phyloP scores from a whole-genome alignment of 2,329 filamentous ascomycete species.

The Fusarium subglutinans region DNA sequence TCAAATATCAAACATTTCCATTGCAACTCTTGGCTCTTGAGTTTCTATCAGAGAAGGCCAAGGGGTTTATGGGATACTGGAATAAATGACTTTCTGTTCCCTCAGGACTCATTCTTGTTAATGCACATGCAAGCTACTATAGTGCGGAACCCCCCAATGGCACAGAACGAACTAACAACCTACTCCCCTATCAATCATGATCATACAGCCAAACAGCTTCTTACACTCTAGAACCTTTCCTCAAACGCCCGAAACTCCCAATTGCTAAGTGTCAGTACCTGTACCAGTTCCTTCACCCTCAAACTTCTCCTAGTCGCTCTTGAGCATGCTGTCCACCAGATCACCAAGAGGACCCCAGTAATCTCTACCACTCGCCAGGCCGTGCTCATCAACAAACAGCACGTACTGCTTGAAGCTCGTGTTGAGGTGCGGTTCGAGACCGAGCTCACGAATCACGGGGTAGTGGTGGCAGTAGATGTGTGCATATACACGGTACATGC shows the following conservation, averaged over 20 bases:
- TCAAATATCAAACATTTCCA: not conserved
- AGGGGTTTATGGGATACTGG: not conserved
- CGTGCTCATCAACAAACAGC: conserved; percentile 97
- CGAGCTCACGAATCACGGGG: conserved; percentile 92
- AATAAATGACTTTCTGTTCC: not conserved
- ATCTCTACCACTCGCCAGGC: conserved; percentile 89
- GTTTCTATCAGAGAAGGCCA: not conserved
- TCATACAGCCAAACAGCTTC: conserved; percentile 34
- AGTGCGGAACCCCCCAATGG: not conserved
- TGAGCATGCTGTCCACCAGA: conserved; percentile 96
- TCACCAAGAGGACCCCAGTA: conserved; percentile 97
- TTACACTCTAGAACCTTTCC: conserved; percentile 8
- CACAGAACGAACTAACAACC: not conserved
- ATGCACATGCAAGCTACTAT: not conserved
- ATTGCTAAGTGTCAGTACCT: conserved; percentile 11
- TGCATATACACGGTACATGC: conserved; percentile 97
- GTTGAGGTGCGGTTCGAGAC: conserved; percentile 95
- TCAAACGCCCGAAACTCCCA: conserved; percentile 36
- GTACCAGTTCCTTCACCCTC: conserved; percentile 11
- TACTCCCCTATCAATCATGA: conserved; percentile 27
- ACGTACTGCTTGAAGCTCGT: conserved; percentile 99
- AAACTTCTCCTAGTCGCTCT: conserved; percentile 74
- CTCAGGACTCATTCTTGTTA: not conserved
- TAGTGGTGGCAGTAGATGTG: conserved; percentile 99
- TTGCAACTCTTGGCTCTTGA: not conserved